phyloP scores from a whole-genome alignment of 257 asterid species.

The Gynochthodes officinalis region DNA sequence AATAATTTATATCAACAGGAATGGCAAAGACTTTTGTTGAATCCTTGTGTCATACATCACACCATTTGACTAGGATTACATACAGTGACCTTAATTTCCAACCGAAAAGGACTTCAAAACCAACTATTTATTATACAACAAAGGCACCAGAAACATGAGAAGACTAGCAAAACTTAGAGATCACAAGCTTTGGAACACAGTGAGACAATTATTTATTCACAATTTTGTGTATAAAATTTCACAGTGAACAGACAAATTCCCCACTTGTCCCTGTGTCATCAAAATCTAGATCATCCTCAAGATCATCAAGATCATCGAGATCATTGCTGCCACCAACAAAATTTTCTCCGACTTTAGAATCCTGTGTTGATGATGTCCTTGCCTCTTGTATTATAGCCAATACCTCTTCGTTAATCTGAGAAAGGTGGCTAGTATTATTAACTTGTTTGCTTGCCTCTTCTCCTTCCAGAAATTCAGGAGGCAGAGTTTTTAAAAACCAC shows the following conservation, averaged over 20 bases:
- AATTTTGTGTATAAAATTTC: slow-evolving; percentile 7
- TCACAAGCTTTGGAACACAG: background rate
- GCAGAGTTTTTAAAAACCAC: slow-evolving; percentile 67
- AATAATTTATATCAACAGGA: background rate
- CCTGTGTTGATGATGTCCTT: slow-evolving; percentile 29
- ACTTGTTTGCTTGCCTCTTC: slow-evolving; percentile 42
- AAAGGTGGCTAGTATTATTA: slow-evolving; percentile 20
- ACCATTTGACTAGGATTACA: background rate
- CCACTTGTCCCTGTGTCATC: slow-evolving; percentile 73
- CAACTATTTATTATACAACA: background rate
- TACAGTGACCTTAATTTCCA: slow-evolving; percentile 1
- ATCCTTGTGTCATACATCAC: background rate
- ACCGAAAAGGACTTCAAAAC: background rate
- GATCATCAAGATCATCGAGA: slow-evolving; percentile 57
- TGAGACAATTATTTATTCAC: background rate
- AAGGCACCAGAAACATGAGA: background rate
- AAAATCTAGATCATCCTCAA: slow-evolving; percentile 52
- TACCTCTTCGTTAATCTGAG: slow-evolving; percentile 66
- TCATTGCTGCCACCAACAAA: slow-evolving; percentile 57
- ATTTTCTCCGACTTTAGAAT: slow-evolving; percentile 27
- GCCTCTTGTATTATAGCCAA: slow-evolving; percentile 68
- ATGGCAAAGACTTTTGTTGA: slow-evolving; percentile 5
- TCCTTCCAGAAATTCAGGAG: slow-evolving; percentile 46
- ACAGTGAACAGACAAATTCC: slow-evolving; percentile 72
- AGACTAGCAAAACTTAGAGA: background rate